A percentile compares a stretch with the other conserved stretches of the same genome.
Conservation (phyloP, 371 early-diverging fungal genomes). For the Mucor velutinosus region DNA sequence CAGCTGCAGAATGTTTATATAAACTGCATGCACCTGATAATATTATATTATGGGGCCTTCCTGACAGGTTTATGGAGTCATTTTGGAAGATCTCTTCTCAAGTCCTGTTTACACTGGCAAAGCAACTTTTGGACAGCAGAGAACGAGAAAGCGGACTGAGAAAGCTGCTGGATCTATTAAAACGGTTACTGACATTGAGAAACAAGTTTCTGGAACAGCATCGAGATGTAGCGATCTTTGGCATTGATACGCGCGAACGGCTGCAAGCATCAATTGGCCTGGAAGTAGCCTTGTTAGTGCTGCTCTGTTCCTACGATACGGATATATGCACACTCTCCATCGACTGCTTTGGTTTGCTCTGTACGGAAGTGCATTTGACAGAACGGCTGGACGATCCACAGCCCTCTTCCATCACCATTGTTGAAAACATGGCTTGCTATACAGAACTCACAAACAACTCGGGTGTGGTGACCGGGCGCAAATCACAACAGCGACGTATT, state of each 20-base stretch:
- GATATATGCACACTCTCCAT: slow-evolving; percentile 61
- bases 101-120: slow-evolving; percentile 45
- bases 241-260: slow-evolving; percentile 66
- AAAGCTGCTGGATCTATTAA: slow-evolving; percentile 64
- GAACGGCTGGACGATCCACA: slow-evolving; percentile 53
- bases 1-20: slow-evolving; percentile 67
- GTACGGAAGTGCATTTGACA: slow-evolving; percentile 60
- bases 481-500: slow-evolving; percentile 75
- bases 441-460: slow-evolving; percentile 56
- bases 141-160: slow-evolving; percentile 60
- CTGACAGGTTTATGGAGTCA: slow-evolving; percentile 49
- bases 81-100: slow-evolving; percentile 66
- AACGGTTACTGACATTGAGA: slow-evolving; percentile 61
- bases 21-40: slow-evolving; percentile 55
- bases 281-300: slow-evolving; percentile 72
- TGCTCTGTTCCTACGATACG: slow-evolving; percentile 70
- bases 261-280: slow-evolving; percentile 67
- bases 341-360: slow-evolving; percentile 58
- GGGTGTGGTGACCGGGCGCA: slow-evolving; percentile 59
- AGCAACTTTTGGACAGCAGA: slow-evolving; percentile 42
- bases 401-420: slow-evolving; percentile 56
- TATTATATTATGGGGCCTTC: slow-evolving; percentile 60
- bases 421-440: slow-evolving; percentile 72
- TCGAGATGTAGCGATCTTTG: slow-evolving; percentile 53
- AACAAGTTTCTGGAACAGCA: slow-evolving; percentile 69